Evolutionary conservation across 2,329 filamentous ascomycete genomes (phyloP).

Genomic region (Thielaviopsis punctulata): DNA sequence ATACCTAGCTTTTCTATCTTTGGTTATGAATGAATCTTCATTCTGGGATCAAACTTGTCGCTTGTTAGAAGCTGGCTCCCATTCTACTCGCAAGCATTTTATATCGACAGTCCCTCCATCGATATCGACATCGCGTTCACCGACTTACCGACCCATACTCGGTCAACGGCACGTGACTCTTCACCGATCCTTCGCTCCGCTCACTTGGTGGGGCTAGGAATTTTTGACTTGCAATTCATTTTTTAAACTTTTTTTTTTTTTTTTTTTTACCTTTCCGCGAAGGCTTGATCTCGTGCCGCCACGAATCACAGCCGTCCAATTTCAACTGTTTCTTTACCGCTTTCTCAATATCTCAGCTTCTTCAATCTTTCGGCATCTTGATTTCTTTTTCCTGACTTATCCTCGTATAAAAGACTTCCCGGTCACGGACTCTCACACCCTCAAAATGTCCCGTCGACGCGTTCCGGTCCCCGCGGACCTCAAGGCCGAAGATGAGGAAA

Average conservation of each 20-base stretch:
- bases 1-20: too few relatives aligned
- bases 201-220: conserved; percentile 1
- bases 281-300: neutral
- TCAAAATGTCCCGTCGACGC: conserved; percentile 8
- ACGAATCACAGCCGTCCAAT: neutral
- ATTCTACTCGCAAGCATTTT: too few relatives aligned
- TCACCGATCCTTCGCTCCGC: neutral
- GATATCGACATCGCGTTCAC: too few relatives aligned
- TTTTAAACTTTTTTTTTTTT: neutral
- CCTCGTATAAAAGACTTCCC: neutral
- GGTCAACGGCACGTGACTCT: neutral
- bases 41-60: too few relatives aligned
- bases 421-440: neutral
- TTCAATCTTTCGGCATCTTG: neutral
- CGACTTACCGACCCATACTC: too few relatives aligned
- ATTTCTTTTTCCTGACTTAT: neutral
- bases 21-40: too few relatives aligned
- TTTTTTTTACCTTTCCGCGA: neutral
- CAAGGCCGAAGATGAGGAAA: conserved; percentile 11
- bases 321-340: neutral
- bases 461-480: conserved; percentile 2
- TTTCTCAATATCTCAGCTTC: neutral
- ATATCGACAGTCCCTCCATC: too few relatives aligned
- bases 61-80: too few relatives aligned
- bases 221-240: neutral